Base-by-base conservation (phyloP, 73 alveolate species). In the Effrenium voratum region DNA sequence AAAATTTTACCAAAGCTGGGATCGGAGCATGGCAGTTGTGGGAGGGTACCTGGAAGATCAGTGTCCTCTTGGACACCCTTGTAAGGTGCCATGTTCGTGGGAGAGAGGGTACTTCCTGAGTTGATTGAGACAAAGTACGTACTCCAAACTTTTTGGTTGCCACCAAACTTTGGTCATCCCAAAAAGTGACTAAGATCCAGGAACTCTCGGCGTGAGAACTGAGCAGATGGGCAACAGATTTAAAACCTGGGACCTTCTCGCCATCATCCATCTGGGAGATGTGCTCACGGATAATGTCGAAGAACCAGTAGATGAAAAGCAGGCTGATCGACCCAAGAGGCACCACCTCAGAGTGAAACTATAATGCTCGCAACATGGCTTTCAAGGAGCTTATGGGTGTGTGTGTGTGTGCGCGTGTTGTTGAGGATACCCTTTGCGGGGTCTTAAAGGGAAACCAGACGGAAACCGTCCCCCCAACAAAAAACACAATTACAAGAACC, bases 201-300 rank as follows among this genome's bases (percentile, higher is more conserved):
- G 19, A 52, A 19, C 63, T 52, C 63, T 52, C 19, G 63, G 8
- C 63, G 19, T 52, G 63, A 52, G 19, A 52, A 8, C 8, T 12
- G 19, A 8, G 19, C 63, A 12, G 26, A 8, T 12, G 63, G 26
- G 63, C 19, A 52, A 12, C 63, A 12, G 26, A 12, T 52, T 8
- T 52, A 19, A 12, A 19, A 12, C n/a, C 26, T 4, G 81, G 24
- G 38, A 32, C 92, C 97, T 90, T 90, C 47, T 73, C 91, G 1
- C 80, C 98, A 30, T 92, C 98, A 43, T 92, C 98, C 79, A 72
- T 52, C 43, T 75, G 91, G 16, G 98, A 30, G 52, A 92, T 52
- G 40, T 82, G 47, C 40, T 92, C 98, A 34, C 98, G 98, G 38
- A 92, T 79, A 12, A 92, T 28, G 76, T 92, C 98, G 41, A 75